These are phyloP conservation scores for Leishmania major DNA, from an alignment of 208 protist genomes.

Conservation along the genomic window DNA sequence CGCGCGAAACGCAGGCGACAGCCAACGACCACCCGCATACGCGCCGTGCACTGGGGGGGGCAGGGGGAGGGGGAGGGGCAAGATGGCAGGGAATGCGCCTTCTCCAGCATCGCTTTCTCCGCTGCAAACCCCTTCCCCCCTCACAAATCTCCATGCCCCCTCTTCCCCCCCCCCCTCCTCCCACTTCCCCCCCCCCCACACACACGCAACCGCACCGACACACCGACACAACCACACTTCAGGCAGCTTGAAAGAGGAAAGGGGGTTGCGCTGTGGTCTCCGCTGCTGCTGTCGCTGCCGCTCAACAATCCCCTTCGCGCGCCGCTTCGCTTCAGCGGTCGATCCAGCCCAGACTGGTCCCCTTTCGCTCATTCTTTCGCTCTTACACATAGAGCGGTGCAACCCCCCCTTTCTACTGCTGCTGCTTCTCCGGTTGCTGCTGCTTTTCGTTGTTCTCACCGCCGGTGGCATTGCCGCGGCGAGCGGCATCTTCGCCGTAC, in stretches of 20 bases:
- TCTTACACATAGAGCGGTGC: constrained; percentile 1
- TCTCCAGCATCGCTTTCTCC: background rate
- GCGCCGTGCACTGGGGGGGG: background rate
- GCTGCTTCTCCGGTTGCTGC: constrained; percentile 29
- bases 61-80: no score
- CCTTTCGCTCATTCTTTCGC: background rate
- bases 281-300: background rate
- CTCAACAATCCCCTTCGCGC: background rate
- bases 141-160: background rate
- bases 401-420: constrained; percentile 8
- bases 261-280: background rate
- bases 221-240: background rate
- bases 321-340: background rate
- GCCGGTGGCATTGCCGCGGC: constrained; percentile 14
- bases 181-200: background rate
- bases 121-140: background rate
- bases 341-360: background rate
- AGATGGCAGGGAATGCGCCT: background rate
- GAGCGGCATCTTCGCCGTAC: constrained; percentile 36
- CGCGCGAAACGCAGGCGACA: background rate
- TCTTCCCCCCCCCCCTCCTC: background rate
- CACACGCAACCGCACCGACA: background rate
- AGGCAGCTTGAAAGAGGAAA: background rate
- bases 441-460: constrained; percentile 25
- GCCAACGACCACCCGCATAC: background rate